Evolutionary conservation across 2,329 filamentous ascomycete genomes (phyloP).

Genomic region (Cladosporium sp.): DNA sequence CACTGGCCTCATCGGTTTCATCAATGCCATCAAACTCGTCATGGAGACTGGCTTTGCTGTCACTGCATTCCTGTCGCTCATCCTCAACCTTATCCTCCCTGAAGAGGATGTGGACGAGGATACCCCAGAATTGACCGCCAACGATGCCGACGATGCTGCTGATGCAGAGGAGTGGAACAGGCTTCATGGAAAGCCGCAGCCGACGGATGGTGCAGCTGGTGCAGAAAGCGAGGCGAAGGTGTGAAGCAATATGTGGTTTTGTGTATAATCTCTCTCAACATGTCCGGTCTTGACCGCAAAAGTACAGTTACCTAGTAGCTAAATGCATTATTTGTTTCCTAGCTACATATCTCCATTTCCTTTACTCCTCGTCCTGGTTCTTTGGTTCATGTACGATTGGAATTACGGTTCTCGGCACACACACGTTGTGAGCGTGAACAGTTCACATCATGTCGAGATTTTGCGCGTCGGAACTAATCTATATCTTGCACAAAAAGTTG

Average conservation of each 20-base stretch:
- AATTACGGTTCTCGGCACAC: not conserved
- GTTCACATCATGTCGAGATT: not conserved
- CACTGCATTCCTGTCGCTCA: conserved; percentile 69
- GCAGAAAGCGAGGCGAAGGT: conserved; percentile 12
- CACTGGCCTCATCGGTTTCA: conserved; percentile 67
- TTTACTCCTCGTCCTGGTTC: no score
- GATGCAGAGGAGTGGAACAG: conserved; percentile 45
- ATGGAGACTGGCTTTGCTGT: conserved; percentile 67
- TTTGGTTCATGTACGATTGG: no score
- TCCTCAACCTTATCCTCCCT: conserved; percentile 71
- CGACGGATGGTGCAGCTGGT: conserved; percentile 24
- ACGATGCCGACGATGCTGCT: conserved; percentile 39
- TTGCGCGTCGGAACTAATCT: not conserved
- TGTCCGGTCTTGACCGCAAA: not conserved
- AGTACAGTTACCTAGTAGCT: not conserved
- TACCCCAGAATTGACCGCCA: conserved; percentile 43
- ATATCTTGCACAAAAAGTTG: not conserved
- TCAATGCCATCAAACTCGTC: conserved; percentile 61
- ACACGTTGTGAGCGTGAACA: not conserved
- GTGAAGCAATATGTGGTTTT: not conserved
- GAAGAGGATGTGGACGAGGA: conserved; percentile 72
- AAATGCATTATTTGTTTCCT: not conserved
- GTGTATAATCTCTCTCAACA: not conserved
- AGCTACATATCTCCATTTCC: not conserved
- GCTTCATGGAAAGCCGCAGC: conserved; percentile 28